Conservation (phyloP, 73 alveolate species). For the Paramecium octaurelia region DNA sequence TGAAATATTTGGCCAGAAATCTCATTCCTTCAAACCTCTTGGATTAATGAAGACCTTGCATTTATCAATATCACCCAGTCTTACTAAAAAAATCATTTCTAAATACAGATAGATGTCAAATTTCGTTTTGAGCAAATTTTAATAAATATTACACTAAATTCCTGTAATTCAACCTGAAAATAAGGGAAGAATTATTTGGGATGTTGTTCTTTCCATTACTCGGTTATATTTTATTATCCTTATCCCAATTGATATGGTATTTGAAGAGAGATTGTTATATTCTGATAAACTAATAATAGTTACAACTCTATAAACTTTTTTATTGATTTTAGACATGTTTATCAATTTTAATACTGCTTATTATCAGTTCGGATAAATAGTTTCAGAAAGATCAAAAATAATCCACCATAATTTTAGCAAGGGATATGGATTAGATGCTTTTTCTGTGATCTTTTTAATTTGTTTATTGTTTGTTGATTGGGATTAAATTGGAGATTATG, state of each 20-base stretch:
- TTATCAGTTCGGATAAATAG: slow-evolving; percentile 7
- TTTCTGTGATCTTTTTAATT: neutral
- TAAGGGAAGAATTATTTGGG: slow-evolving; percentile 17
- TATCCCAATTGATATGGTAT: neutral
- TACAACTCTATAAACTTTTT: neutral
- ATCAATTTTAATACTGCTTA: slow-evolving; percentile 5
- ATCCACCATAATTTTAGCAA: neutral
- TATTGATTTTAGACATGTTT: neutral
- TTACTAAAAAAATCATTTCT: neutral
- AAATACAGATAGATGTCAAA: neutral
- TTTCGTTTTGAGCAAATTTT: neutral
- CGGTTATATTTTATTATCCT: slow-evolving; percentile 13
- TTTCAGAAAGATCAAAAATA: neutral
- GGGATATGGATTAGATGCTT: neutral
- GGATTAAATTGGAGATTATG: neutral
- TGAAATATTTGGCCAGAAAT: neutral
- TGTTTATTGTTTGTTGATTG: neutral
- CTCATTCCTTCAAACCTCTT: neutral
- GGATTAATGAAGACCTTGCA: neutral
- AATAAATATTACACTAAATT: neutral
- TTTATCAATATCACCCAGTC: neutral
- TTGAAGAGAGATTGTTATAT: neutral
- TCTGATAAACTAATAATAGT: neutral
- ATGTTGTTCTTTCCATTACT: neutral
- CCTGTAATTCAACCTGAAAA: slow-evolving; percentile 13